Evolutionary conservation across 768 basidiomycete genomes (phyloP), one percentile per base, ranked within the genome.

Genomic region (Serendipita indica): DNA sequence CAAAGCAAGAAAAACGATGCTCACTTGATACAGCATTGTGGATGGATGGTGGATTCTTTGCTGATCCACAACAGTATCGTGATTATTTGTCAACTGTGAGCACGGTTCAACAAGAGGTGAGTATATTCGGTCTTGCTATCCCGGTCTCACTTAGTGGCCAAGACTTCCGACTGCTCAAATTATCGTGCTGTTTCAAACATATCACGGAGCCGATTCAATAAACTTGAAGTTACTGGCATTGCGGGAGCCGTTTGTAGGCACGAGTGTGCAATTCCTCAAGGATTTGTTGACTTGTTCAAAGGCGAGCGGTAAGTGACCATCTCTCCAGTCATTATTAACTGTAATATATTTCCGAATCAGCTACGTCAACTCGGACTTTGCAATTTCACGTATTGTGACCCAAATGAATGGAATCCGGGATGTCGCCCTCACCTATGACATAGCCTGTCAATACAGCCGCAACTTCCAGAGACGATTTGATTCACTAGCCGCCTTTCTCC

Each of bases 341-440:
- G 6, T 27, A n/a, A n/a, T 25, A 18, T 6, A 4, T 27, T 4
- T 27, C 30, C 3, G 20, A 7, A 6, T 14, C 30, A 54, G 49
- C 7, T 54, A 18, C 30, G 49, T 54, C 6, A 54, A 54, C 49
- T 54, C 49, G 7, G 49, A 54, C 22, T 54, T 18, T 32, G 49
- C 49, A 4, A 13, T 54, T 10, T 54, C 49, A 3, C 10, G 30
- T 27, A 54, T 27, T 54, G 3, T 54, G 14, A 3, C 7, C 7
- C 7, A 7, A 3, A 18, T 27, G 4, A n/a, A 3, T 4, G 49
- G 49, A 3, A 13, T 54, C 30, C 3, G 7, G 10, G 49, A 54
- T 6, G 22, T 28, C 57, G 62, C 57, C 10, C 56, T 69, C 41
- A 65, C 65, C 32, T 72, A 70, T 60, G 69, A 71, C 61, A 70